Conservation (phyloP, 2,329 filamentous ascomycete genomes). For the Colletotrichum sp. region DNA sequence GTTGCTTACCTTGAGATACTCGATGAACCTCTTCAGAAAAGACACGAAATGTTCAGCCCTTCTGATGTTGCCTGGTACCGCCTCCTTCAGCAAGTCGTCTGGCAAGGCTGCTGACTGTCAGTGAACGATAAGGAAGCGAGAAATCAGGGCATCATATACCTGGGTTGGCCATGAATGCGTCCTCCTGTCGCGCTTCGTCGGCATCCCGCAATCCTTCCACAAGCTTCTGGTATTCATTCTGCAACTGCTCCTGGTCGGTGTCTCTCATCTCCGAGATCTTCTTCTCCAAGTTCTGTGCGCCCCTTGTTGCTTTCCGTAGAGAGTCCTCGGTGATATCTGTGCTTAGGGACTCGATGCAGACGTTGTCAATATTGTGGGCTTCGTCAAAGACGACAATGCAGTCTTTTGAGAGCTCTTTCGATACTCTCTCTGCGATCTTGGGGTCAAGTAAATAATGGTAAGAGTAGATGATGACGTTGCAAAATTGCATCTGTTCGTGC, state of each 20-base stretch:
- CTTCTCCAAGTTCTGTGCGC: constrained; percentile 87
- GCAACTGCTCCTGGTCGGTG: constrained; percentile 92
- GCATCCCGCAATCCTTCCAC: constrained; percentile 89
- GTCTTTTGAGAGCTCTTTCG: constrained; percentile 94
- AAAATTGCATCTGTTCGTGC: constrained; percentile 83
- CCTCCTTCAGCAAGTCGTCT: constrained; percentile 93
- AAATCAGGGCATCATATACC: constrained; percentile 36
- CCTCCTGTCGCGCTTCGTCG: constrained; percentile 89
- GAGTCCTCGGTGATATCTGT: constrained; percentile 98
- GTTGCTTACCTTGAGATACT: constrained; percentile 77
- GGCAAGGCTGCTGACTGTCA: constrained; percentile 68
- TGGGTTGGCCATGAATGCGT: constrained; percentile 97
- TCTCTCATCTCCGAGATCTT: constrained; percentile 95
- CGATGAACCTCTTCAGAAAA: constrained; percentile 95
- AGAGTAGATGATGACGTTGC: constrained; percentile 99
- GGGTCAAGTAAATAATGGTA: constrained; percentile 98
- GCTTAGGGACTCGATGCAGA: constrained; percentile 96
- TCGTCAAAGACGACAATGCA: constrained; percentile 99
- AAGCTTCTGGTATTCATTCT: constrained; percentile 93
- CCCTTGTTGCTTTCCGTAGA: constrained; percentile 85
- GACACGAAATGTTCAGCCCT: constrained; percentile 95
- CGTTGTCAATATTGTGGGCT: constrained; percentile 99
- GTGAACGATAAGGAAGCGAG: neutral
- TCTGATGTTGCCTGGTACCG: constrained; percentile 94
- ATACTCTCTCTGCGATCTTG: constrained; percentile 95